These are phyloP conservation scores for Chaetoceros muelleri DNA, from an alignment of 108 stramenopile genomes.

Conservation along the genomic window DNA sequence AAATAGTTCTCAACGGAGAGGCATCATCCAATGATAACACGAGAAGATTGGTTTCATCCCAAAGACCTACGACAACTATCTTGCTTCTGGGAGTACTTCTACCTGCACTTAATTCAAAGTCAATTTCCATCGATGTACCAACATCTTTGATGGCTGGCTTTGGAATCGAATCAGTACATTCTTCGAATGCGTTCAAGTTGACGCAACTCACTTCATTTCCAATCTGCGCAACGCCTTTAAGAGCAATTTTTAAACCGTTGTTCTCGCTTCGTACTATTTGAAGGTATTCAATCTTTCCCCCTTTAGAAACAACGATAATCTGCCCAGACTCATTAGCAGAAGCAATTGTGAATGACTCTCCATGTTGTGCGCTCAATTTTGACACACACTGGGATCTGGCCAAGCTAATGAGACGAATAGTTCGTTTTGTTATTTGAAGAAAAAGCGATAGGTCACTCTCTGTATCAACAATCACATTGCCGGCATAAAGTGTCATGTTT, in stretches of 20 bases:
- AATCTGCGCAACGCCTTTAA: slow-evolving; percentile 35
- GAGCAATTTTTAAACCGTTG: slow-evolving; percentile 16
- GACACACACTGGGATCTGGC: slow-evolving; percentile 27
- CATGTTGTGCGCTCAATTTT: slow-evolving; percentile 44
- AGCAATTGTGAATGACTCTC: slow-evolving; percentile 79
- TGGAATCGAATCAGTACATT: slow-evolving; percentile 5
- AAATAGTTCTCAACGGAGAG: slow-evolving; percentile 15
- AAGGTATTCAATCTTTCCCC: slow-evolving; percentile 67
- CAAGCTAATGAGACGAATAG: slow-evolving; percentile 51
- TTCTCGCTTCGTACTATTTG: slow-evolving; percentile 29
- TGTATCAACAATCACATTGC: slow-evolving; percentile 30
- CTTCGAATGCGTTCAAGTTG: slow-evolving; percentile 71
- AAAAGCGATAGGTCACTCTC: slow-evolving; percentile 18
- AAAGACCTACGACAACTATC: slow-evolving; percentile 76
- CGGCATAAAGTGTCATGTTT: slow-evolving; percentile 54
- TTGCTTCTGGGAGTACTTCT: slow-evolving; percentile 6
- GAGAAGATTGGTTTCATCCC: slow-evolving; percentile 89
- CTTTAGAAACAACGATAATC: slow-evolving; percentile 63
- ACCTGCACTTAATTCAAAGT: background rate
- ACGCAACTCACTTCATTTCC: slow-evolving; percentile 92
- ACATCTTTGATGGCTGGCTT: no score
- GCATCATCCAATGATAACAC: slow-evolving; percentile 46
- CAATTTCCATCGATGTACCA: slow-evolving; percentile 58
- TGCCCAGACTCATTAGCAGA: slow-evolving; percentile 84
- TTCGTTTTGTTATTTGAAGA: slow-evolving; percentile 80